A percentile compares a stretch with the other conserved stretches of the same genome.
phyloP scores from a whole-genome alignment of 345 rosid genomes.

The Rhizophora mangle region DNA sequence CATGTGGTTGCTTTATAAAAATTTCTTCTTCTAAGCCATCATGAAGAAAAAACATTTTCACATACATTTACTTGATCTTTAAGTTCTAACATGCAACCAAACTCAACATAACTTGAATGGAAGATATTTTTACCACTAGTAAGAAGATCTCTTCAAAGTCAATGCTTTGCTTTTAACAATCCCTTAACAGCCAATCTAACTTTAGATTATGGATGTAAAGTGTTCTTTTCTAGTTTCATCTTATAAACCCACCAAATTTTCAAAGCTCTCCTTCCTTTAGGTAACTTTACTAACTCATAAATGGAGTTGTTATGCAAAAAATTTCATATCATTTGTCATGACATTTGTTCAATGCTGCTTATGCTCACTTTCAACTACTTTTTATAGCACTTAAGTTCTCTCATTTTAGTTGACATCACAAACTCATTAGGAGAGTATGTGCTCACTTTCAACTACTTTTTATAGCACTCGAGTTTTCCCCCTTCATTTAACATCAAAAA shows the following conservation, averaged over 20 bases:
- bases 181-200: not conserved
- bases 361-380: not conserved
- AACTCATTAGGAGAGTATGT: no score
- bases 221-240: not conserved
- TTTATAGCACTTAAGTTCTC: no score
- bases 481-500: no score
- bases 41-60: not conserved
- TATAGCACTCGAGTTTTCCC: no score
- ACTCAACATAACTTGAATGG: not conserved
- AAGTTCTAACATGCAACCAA: not conserved
- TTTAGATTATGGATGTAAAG: not conserved
- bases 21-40: not conserved
- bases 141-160: not conserved
- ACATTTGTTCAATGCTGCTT: not conserved
- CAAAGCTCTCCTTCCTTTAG: not conserved
- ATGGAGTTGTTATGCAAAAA: not conserved
- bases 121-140: not conserved
- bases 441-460: no score
- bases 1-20: not conserved
- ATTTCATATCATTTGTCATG: not conserved
- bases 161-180: not conserved
- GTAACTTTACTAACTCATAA: not conserved
- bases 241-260: not conserved
- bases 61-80: not conserved
- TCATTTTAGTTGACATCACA: no score